Conservation (phyloP, 495 filamentous ascomycete genomes). For the Lasiosphaeria hispida region DNA sequence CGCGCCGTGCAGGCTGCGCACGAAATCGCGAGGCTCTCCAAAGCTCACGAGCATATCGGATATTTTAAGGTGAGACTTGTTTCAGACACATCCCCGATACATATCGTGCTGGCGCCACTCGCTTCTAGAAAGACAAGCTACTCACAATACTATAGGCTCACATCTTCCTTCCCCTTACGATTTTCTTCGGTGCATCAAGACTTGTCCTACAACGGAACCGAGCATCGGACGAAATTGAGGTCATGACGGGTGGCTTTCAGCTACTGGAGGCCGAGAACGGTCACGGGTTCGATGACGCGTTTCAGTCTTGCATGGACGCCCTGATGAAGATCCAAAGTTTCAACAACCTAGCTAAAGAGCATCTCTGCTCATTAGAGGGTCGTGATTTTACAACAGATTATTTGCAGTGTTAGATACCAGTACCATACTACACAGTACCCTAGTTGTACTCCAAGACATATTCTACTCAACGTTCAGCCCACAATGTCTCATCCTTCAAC, state of each 20-base stretch:
- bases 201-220: slow-evolving; percentile 13
- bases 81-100: not conserved
- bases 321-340: slow-evolving; percentile 30
- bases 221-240: not conserved
- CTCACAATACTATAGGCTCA: slow-evolving; percentile 18
- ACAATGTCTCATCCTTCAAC: too few species aligned
- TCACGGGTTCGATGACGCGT: slow-evolving; percentile 4
- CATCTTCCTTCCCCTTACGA: slow-evolving; percentile 28
- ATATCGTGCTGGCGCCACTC: too few species aligned
- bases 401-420: not conserved
- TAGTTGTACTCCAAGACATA: not conserved
- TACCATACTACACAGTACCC: slow-evolving; percentile 1
- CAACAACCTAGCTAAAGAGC: slow-evolving; percentile 27
- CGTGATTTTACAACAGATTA: slow-evolving; percentile 13
- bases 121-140: not conserved
- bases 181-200: slow-evolving; percentile 22
- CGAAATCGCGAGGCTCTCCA: slow-evolving; percentile 42
- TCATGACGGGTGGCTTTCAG: not conserved
- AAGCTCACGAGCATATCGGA: slow-evolving; percentile 41
- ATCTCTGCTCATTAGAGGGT: slow-evolving; percentile 22
- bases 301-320: slow-evolving; percentile 24
- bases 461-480: too few species aligned
- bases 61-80: slow-evolving; percentile 40
- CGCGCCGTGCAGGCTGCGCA: slow-evolving; percentile 37
- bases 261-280: slow-evolving; percentile 6